Conservation (phyloP, 257 asterid genomes). For the Solanum microdontum region DNA sequence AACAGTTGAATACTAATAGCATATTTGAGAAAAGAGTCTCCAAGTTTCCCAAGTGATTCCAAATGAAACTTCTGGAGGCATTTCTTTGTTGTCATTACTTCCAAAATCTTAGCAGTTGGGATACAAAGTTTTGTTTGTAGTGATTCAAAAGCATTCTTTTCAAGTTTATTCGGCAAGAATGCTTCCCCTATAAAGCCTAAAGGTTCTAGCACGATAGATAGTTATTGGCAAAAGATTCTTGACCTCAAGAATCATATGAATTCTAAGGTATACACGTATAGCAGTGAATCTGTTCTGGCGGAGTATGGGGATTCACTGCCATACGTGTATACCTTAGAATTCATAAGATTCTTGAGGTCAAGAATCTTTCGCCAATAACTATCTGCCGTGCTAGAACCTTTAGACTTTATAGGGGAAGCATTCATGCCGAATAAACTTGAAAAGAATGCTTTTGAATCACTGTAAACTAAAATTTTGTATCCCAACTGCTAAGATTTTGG, state of each 20-base stretch:
- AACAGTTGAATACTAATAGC: too few species aligned
- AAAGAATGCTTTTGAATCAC: too few species aligned
- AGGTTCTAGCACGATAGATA: too few species aligned
- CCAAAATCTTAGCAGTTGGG: not conserved
- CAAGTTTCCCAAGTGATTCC: not conserved
- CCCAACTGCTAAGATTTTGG: conserved; percentile 21
- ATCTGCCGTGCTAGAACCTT: not conserved
- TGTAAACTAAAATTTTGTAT: too few species aligned
- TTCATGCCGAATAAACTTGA: not conserved
- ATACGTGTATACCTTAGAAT: not conserved
- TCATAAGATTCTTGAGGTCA: not conserved
- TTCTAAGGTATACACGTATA: not conserved
- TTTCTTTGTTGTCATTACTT: not conserved
- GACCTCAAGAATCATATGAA: not conserved
- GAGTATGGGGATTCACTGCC: not conserved
- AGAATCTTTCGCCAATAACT: not conserved
- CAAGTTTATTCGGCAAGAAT: not conserved
- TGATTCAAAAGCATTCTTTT: too few species aligned
- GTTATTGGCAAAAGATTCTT: not conserved
- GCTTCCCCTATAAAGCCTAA: too few species aligned
- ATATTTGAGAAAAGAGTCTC: not conserved
- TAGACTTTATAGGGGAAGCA: not conserved
- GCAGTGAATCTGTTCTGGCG: not conserved
- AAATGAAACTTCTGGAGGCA: not conserved
- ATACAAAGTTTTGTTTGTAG: too few species aligned